Evolutionary conservation across 2,329 filamentous ascomycete species (phyloP), one percentile per base, ranked within the genome.

Genomic region (Paraphaeosphaeria minitans): DNA sequence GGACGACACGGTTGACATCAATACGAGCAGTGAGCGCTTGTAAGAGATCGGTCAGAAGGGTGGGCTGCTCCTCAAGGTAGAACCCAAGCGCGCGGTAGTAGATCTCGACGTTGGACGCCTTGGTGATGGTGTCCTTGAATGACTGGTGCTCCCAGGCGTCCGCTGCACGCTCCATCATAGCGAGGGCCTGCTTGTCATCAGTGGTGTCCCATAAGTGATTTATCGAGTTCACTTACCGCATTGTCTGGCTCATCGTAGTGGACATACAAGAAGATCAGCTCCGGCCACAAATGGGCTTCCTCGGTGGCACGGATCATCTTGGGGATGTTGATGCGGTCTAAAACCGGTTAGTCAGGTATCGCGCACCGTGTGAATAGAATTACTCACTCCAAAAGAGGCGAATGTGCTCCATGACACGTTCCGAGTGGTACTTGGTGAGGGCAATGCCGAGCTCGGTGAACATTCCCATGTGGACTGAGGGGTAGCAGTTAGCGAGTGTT

Each of bases 141-240:
- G 96, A 95, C 77, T 97, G 93, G 81, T 99, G 95, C 78, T 99
- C 96, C 95, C 95, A 99, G 1, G 95, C 93, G 82, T 98, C 96
- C 66, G 96, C 89, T 13, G 95, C 91, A 68, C 93, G 92, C 83
- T 99, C 95, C 87, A 99, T 99, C 82, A 99, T 97, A 19, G 95
- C 92, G 55, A 99, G 85, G 49, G 93, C 93, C n/a, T n/a, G n/a
- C n/a, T n/a, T n/a, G n/a, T n/a, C n/a, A 46, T 4, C 33, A 5
- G 33, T 35, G 33, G 33, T 35, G 13, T 5, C 4, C 4, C 9
- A 10, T 14, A 5, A 35, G 33, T 5, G 33, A 12, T 10, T 10
- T 14, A 39, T 39, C 35, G 35, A 39, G 13, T n/a, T n/a, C n/a
- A 37, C 13, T 14, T 39, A 3, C 14, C 16, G 95, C 95, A 73